These are phyloP conservation scores for Starmerella stellata DNA, from an alignment of 805 yeast genomes.

Conservation along the genomic window DNA sequence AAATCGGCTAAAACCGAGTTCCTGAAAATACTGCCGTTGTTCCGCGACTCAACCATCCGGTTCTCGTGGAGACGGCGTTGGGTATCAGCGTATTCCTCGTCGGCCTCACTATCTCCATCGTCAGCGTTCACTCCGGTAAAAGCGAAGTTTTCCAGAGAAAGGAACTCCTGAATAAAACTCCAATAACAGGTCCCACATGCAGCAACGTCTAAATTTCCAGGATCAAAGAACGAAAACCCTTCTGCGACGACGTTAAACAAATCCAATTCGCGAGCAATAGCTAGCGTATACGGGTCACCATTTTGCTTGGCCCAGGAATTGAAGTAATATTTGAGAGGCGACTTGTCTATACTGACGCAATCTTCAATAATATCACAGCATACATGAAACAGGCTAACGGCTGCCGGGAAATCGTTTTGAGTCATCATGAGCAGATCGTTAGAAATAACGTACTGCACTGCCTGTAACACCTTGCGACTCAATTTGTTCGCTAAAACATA, in stretches of 20 bases:
- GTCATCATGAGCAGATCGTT: neutral
- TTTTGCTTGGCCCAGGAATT: neutral
- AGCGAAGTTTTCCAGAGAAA: neutral
- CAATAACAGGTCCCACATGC: neutral
- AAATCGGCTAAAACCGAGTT: slow-evolving; percentile 91
- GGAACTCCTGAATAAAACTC: neutral
- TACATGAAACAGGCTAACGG: neutral
- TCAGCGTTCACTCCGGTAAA: neutral
- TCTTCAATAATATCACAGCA: neutral
- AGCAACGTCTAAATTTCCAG: neutral
- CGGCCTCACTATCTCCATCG: neutral
- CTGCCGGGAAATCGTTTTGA: neutral
- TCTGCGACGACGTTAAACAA: neutral
- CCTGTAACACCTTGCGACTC: neutral
- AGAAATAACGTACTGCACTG: neutral
- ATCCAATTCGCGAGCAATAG: neutral
- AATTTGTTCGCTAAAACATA: neutral
- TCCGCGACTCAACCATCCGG: neutral
- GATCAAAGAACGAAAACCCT: neutral
- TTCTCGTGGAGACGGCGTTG: neutral
- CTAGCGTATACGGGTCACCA: neutral
- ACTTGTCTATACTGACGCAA: neutral
- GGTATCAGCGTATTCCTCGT: neutral
- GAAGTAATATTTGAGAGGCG: neutral
- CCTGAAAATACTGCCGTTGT: slow-evolving; percentile 36